These are phyloP conservation scores for Ophiosphaerella korrae DNA, from an alignment of 2,329 filamentous ascomycete genomes.

Conservation along the genomic window DNA sequence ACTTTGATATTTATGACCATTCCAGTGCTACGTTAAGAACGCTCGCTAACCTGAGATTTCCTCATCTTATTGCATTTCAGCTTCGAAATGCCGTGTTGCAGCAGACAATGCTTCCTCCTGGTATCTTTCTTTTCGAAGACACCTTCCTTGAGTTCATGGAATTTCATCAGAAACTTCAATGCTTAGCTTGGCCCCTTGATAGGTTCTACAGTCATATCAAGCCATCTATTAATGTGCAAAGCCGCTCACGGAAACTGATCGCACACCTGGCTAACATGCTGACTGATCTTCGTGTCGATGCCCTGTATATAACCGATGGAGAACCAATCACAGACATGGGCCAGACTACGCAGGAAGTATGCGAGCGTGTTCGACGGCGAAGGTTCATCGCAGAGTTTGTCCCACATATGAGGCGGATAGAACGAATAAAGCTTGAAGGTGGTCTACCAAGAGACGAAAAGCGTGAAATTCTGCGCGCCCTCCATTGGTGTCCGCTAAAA, in stretches of 20 bases:
- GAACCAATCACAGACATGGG: constrained; percentile 39
- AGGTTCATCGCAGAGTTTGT: constrained; percentile 52
- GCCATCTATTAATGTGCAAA: constrained; percentile 27
- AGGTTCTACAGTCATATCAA: constrained; percentile 48
- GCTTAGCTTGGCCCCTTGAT: constrained; percentile 54
- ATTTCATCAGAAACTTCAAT: constrained; percentile 50
- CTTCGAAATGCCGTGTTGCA: constrained; percentile 51
- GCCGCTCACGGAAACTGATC: constrained; percentile 39
- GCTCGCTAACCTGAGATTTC: constrained; percentile 48
- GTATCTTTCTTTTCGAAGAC: constrained; percentile 46
- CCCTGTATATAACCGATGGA: constrained; percentile 34
- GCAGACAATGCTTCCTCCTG: constrained; percentile 43
- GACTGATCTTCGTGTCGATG: constrained; percentile 51
- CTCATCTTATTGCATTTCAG: constrained; percentile 53
- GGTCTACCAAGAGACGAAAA: constrained; percentile 55
- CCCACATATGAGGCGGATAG: constrained; percentile 47
- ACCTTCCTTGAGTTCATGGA: constrained; percentile 52
- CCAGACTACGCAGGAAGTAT: constrained; percentile 15
- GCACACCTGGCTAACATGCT: constrained; percentile 48
- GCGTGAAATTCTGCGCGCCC: constrained; percentile 51
- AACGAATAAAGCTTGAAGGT: constrained; percentile 54
- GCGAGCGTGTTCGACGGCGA: constrained; percentile 35
- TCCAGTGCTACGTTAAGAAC: constrained; percentile 23
- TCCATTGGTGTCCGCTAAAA: constrained; percentile 49
- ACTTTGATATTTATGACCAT: constrained; percentile 11